These are phyloP conservation scores for Microdochium paspali DNA, from an alignment of 2,329 filamentous ascomycete species.

Conservation along the genomic window DNA sequence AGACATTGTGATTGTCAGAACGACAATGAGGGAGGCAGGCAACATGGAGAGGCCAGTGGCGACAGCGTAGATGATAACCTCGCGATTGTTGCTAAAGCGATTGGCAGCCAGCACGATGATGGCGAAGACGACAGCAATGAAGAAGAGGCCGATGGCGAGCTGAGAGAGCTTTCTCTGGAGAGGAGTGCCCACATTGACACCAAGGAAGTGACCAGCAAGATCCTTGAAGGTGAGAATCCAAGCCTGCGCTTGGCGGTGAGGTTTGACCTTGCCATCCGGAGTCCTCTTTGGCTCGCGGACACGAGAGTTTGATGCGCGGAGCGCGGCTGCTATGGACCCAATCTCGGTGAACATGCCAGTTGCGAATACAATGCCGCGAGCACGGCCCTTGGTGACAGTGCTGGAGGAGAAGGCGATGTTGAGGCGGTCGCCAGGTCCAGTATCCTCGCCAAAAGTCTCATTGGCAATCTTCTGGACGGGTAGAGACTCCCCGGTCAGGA, in stretches of 20 bases:
- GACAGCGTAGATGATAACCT: constrained; percentile 34
- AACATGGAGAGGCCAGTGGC: constrained; percentile 39
- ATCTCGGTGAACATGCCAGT: constrained; percentile 55
- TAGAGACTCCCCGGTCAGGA: constrained; percentile 55
- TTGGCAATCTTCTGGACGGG: constrained; percentile 45
- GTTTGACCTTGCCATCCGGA: constrained; percentile 28
- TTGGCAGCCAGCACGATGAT: constrained; percentile 35
- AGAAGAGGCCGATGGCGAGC: constrained; percentile 59
- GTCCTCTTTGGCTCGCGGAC: constrained; percentile 28
- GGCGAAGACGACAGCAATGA: constrained; percentile 38
- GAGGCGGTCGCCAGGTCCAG: constrained; percentile 44
- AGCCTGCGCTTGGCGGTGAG: constrained; percentile 22
- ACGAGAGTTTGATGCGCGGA: constrained; percentile 37
- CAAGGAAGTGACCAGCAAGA: constrained; percentile 35
- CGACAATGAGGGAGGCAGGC: constrained; percentile 36
- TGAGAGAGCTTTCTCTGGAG: constrained; percentile 61
- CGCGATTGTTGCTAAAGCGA: constrained; percentile 24
- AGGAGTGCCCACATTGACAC: constrained; percentile 50
- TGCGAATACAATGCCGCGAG: constrained; percentile 49
- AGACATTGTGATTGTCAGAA: constrained; percentile 51
- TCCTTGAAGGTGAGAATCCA: constrained; percentile 27
- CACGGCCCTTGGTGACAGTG: constrained; percentile 52
- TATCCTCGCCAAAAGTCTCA: constrained; percentile 34
- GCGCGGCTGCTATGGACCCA: constrained; percentile 57
- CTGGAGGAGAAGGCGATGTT: constrained; percentile 56